These are phyloP conservation scores for Ramichloridium luteum DNA, from an alignment of 2,329 filamentous ascomycete genomes.

Conservation along the genomic window DNA sequence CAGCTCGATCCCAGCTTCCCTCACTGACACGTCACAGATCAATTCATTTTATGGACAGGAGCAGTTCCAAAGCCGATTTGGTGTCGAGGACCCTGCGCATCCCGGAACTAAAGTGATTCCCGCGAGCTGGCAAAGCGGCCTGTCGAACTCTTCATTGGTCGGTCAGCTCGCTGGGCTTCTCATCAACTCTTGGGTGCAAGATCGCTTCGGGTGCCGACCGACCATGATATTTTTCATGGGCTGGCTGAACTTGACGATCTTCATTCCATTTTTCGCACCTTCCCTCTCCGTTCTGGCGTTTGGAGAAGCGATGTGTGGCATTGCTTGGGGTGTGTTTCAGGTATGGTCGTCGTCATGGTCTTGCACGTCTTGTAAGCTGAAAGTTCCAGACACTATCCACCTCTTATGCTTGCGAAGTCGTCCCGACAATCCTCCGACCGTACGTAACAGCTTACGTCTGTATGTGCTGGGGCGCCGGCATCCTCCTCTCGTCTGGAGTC, in stretches of 20 bases:
- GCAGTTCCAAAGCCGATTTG: no score
- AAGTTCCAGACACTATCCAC: constrained; percentile 26
- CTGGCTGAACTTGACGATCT: constrained; percentile 43
- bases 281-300: constrained; percentile 19
- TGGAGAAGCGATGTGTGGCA: constrained; percentile 32
- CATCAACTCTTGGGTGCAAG: constrained; percentile 55
- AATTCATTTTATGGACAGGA: no score
- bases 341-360: no score
- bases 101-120: no score
- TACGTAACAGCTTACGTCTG: constrained; percentile 21
- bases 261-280: constrained; percentile 30
- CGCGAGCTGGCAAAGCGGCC: constrained; percentile 44
- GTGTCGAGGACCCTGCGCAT: no score
- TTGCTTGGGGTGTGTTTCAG: constrained; percentile 24
- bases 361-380: no score
- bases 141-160: constrained; percentile 42
- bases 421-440: constrained; percentile 18
- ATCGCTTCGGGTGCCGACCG: constrained; percentile 30
- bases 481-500: constrained; percentile 28
- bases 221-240: constrained; percentile 48
- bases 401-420: constrained; percentile 29
- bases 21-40: no score
- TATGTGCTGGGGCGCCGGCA: constrained; percentile 32
- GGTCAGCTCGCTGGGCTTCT: constrained; percentile 52
- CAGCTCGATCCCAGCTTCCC: no score